Evolutionary conservation across 257 asterid genomes (phyloP), one percentile per base, ranked within the genome.

Genomic region (Nicotiana obtusifolia): DNA sequence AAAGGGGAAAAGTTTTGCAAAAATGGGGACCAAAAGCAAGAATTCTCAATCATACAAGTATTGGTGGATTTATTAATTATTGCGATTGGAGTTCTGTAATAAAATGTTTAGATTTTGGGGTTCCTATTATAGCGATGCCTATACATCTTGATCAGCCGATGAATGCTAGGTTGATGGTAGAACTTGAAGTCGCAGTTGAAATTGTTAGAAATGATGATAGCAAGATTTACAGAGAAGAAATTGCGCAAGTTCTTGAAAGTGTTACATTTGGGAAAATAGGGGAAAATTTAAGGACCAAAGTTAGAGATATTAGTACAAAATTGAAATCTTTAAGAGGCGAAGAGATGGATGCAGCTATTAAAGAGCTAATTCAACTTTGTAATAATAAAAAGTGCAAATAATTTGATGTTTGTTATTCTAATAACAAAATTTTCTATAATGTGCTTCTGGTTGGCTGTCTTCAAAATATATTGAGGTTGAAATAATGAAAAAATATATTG

Each of bases 81-180:
- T 86, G 87, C 41, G 86, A 87, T 19, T 84, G 87, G 87, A 85
- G 81, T 15, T 83, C 88, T 1, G 28, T 84, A 4, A 80, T 64
- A 28, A 88, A 87, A 7, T 78, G 88, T 56, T 35, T 83, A 3
- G 62, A 69, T 10, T 84, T 52, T n/a, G 86, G 90, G 41, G 86
- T 86, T 16, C 89, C 90, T 2, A 82, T 86, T 4, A 82, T 88
- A 66, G 89, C 84, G 6, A 30, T 88, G 88, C 90, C 91, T 10
- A 83, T 86, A 83, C 86, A 86, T 31, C 82, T 81, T 64, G 91
- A 89, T 60, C 92, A 87, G 57, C 90, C 92, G 1, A 1, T 85
- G 67, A 82, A 82, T 41, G 89, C 89, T 5, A 87, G 85, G n/a
- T 41, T 89, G 79, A 68, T 60, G 47, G 68, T 31, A 44, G 90